Evolutionary conservation across 2,329 filamentous ascomycete species (phyloP), one percentile per base, ranked within the genome.

Genomic region (Dichotomopilus funicola): DNA sequence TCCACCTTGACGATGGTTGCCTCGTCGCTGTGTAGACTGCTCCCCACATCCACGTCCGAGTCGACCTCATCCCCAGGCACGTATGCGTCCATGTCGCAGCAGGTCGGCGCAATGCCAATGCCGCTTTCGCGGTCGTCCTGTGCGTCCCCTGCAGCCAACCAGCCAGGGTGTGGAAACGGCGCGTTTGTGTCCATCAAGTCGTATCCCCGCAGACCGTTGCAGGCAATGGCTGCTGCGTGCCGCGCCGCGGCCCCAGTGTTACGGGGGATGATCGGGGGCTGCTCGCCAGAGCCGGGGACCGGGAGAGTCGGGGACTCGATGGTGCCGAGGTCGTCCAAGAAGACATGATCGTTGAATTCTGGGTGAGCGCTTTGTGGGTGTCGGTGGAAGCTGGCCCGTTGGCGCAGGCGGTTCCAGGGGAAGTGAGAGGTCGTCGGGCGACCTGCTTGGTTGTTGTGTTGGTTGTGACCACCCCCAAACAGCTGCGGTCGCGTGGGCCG

Each of bases 41-140:
- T 67, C 31, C 49, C 61, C 38, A 73, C 69, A 27, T 65, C 66
- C 1, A 70, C 65, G 12, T 74, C 72, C 4, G 68, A 67, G 33
- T 72, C 71, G 1, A 67, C 60, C 3, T 72, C 72, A 13, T 70
- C 66, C 13, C 56, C 66, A 31, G 67, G 66, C 3, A 65, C 61
- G 33, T 66, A 66, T 12, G 65, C 57, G 36, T 72, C 67, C 19
- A 67, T 64, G n/a, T 69, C 70, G 33, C 73, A 69, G 13, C 74
- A 67, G 1, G 77, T 77, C 2, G 84, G 68, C 1, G 76, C 73
- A 49, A 86, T 85, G 36, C 81, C 82, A 51, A 86, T 84, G 19
- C 82, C 82, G 62, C 83, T 86, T 69, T 86, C 82, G 33, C 77
- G 73, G 61, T 86, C 82, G 60, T 78, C 81, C n/a, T 71, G 66